Evolutionary conservation across 495 filamentous ascomycete genomes (phyloP), one percentile per base, ranked within the genome.

Genomic region (Daldinia vernicosa): DNA sequence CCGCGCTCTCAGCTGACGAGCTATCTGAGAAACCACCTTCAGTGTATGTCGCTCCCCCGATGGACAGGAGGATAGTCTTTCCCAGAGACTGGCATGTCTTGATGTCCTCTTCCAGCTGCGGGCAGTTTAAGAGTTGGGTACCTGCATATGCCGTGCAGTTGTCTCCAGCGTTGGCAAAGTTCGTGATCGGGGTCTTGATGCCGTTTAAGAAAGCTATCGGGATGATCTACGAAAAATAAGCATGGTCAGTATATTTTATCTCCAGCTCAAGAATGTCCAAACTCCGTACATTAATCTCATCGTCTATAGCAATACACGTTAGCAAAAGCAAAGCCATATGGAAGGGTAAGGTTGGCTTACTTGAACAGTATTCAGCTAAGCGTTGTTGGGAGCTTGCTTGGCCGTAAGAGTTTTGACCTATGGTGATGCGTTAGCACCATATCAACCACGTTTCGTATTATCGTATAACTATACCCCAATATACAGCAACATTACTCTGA

Each of bases 21-120:
- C 82, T 73, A 15, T 82, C 85, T 15, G 79, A 71, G 80, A 93
- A 91, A 39, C 87, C 87, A 64, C 87, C 86, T 67, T 90, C 86
- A 56, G 79, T 84, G 74, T 90, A 90, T 2, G 82, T 87, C 12
- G 86, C 85, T 19, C 90, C 91, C 45, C 90, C 89, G 52, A 93
- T 84, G 32, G 89, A 91, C 4, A 93, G 75, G 28, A 93, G 75
- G 66, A 94, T 85, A 0, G 86, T 89, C 75, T 92, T 93, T 52
- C 87, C 87, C n/a, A 82, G 76, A 4, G 77, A 37, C 74, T 94
- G 91, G 80, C 91, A 94, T 7, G 80, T 80, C 51, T 79, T 79
- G 75, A 94, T 92, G 65, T 93, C 88, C 19, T 72, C 70, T 86
- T 82, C 89, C 26, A 92, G 84, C 67, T 90, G 77, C 14, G 90